Percentiles rank a stretch among this genome's conserved stretches.
These are phyloP conservation scores for Fonsecaea nubica DNA, from an alignment of 2,329 filamentous ascomycete species.

Conservation along the genomic window DNA sequence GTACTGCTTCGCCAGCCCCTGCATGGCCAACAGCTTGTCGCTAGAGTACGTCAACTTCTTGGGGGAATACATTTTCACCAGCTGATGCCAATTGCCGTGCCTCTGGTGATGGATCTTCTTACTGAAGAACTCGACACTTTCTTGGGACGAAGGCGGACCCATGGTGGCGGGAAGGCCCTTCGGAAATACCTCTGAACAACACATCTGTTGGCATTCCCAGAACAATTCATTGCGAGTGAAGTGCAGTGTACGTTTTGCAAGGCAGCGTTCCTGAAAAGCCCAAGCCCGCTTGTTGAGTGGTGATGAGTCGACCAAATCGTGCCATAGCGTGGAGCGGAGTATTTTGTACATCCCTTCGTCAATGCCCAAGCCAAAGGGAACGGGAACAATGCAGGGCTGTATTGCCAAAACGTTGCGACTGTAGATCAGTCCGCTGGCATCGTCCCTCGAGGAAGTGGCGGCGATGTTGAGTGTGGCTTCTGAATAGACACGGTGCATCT, in stretches of 20 bases:
- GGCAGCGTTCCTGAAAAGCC: constrained; percentile 41
- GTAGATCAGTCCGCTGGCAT: constrained; percentile 37
- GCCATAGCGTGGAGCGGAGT: constrained; percentile 40
- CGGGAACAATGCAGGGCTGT: constrained; percentile 39
- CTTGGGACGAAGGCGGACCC: constrained; percentile 30
- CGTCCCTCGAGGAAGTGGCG: constrained; percentile 38
- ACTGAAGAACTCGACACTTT: constrained; percentile 36
- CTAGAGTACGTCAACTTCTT: constrained; percentile 37
- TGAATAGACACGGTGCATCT: constrained; percentile 40
- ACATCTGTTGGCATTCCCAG: constrained; percentile 44
- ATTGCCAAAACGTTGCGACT: constrained; percentile 36
- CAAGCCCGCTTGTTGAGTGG: constrained; percentile 40
- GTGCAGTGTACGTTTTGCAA: constrained; percentile 42
- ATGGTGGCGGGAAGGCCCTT: constrained; percentile 40
- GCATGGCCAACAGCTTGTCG: constrained; percentile 40
- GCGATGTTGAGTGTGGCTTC: constrained; percentile 39
- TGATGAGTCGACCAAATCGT: constrained; percentile 38
- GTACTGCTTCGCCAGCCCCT: constrained; percentile 39
- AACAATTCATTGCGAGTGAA: constrained; percentile 41
- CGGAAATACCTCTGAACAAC: constrained; percentile 41
- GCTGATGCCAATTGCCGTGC: constrained; percentile 40
- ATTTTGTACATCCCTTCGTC: constrained; percentile 40
- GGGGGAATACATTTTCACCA: constrained; percentile 40
- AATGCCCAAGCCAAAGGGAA: constrained; percentile 33
- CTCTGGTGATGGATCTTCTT: constrained; percentile 40